Base-by-base conservation (phyloP, 169 alveolate species). In the Babesia ovis region DNA sequence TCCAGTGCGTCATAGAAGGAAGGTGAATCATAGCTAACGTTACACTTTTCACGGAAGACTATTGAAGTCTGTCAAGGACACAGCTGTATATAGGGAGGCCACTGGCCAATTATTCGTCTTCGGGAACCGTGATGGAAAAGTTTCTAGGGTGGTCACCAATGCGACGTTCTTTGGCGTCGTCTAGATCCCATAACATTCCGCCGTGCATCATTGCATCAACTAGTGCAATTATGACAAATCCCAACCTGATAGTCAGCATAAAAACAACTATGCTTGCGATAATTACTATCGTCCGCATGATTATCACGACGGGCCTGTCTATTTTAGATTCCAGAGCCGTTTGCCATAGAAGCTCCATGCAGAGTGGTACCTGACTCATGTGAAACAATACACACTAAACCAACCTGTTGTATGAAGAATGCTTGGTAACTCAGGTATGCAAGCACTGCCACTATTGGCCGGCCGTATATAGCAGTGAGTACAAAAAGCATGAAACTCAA, bases 381-480 rank as follows among this genome's bases (percentile, higher is more conserved):
- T 2, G 42, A 9, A 35, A 1, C 3, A 2, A 2, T 6, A 3
- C 2, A 31, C 2, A 0, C 3, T 4, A 0, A 51, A 77, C 82
- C 34, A 37, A 77, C 86, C 31, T 56, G 73, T 18, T 46, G 71
- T 12, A 64, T 45, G 43, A 72, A 46, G 48, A 62, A 68, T n/a
- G 48, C 32, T 18, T 60, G 54, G 34, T 68, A 53, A 1, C 45
- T 22, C 39, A 67, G 23, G 1, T 32, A 34, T 11, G 55, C 73
- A 54, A 54, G 22, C 37, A 35, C 35, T 6, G 32, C 68, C 46
- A 66, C 22, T 14, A 35, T 31, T 20, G 37, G 18, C 4, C 39
- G 32, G 8, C 82, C 79, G 69, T 77, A 77, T 22, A 77, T 37
- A 16, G 46, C 29, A 5, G 82, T 56, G 18, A 77, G 59, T 12